phyloP scores from a whole-genome alignment of 139 green algal species.

The Auxenochlorella pyrenoidosa region DNA sequence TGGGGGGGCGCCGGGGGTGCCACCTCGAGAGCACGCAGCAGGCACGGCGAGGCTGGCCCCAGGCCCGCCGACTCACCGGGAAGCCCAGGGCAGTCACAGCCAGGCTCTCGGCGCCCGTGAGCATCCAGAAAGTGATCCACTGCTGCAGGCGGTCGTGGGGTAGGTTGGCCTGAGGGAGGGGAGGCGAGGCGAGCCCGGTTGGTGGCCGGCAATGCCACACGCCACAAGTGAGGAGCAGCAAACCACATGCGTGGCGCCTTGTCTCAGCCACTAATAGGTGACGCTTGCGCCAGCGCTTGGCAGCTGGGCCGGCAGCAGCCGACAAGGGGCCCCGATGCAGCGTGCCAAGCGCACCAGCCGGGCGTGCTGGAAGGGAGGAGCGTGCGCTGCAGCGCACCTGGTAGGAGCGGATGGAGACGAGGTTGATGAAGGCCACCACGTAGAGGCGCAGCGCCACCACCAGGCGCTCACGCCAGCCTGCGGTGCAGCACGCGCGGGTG shows the following conservation, averaged over 20 bases:
- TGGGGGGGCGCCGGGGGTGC: too few relatives aligned
- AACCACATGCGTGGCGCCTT: neutral
- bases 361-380: too few relatives aligned
- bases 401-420: constrained; percentile 5
- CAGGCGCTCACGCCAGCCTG: constrained; percentile 18
- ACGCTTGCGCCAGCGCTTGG: too few relatives aligned
- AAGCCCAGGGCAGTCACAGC: constrained; percentile 10
- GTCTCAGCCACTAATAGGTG: too few relatives aligned
- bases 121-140: constrained; percentile 25
- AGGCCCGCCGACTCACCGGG: neutral
- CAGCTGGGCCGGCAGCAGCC: too few relatives aligned
- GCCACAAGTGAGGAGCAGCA: too few relatives aligned
- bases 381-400: constrained; percentile 8
- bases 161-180: neutral
- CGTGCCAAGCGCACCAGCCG: too few relatives aligned
- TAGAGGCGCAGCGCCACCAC: neutral
- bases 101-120: constrained; percentile 33
- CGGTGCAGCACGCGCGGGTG: neutral
- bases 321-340: too few relatives aligned
- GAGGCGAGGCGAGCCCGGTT: too few relatives aligned
- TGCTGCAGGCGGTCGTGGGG: neutral
- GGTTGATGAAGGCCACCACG: neutral
- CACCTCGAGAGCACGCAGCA: neutral
- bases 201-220: too few relatives aligned
- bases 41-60: neutral